Evolutionary conservation across 2,329 filamentous ascomycete species (phyloP).

Genomic region (Monilinia polystroma): DNA sequence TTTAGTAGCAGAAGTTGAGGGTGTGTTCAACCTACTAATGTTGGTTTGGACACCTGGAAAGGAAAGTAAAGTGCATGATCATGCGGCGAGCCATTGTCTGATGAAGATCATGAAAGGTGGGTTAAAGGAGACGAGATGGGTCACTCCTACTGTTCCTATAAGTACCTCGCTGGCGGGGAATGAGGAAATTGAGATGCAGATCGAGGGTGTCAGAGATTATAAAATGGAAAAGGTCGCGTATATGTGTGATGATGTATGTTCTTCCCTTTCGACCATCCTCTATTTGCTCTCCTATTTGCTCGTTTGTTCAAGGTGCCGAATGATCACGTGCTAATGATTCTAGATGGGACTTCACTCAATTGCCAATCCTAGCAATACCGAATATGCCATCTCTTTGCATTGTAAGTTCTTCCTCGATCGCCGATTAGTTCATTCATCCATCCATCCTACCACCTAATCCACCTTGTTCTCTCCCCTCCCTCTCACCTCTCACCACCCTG

Average conservation of each 20-base stretch:
- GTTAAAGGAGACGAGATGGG: constrained; percentile 76
- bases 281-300: neutral
- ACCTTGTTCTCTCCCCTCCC: neutral
- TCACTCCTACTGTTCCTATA: constrained; percentile 38
- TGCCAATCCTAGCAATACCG: constrained; percentile 66
- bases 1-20: constrained; percentile 84
- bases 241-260: constrained; percentile 70
- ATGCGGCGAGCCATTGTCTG: constrained; percentile 84
- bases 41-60: constrained; percentile 88
- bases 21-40: constrained; percentile 62
- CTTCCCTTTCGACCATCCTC: neutral
- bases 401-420: constrained; percentile 34
- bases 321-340: constrained; percentile 3
- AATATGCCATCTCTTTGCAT: constrained; percentile 83
- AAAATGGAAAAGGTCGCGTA: constrained; percentile 76
- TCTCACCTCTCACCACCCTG: too few species aligned
- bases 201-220: constrained; percentile 58
- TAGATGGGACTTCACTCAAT: constrained; percentile 79
- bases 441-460: too few species aligned
- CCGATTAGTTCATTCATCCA: neutral
- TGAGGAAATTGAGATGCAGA: constrained; percentile 27
- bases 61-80: constrained; percentile 82
- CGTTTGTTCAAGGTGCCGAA: neutral
- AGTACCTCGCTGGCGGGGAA: neutral
- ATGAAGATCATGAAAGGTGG: constrained; percentile 85